Evolutionary conservation across 495 filamentous ascomycete genomes (phyloP), one percentile per base, ranked within the genome.

Genomic region (Bombardia bombarda): DNA sequence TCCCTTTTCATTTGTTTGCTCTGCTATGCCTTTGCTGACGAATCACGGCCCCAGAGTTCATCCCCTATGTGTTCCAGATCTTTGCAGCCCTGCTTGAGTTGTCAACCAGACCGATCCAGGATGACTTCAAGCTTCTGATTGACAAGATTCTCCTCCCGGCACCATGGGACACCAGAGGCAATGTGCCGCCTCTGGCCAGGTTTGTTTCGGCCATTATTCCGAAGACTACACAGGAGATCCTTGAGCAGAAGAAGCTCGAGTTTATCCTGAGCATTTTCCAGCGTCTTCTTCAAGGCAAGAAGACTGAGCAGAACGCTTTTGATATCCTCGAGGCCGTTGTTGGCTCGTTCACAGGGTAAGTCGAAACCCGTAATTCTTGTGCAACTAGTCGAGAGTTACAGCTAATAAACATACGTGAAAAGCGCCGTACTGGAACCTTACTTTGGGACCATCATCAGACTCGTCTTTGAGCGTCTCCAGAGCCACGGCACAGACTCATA

Each of bases 61-160:
- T 84, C 50, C 93, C 92, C 9, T 99, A 95, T 52, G 80, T 97
- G 32, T 95, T 99, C 70, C 93, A 97, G 63, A 77, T 99, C 21
- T 86, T 96, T 43, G 83, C 88, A 3, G 83, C 88, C 16, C 76
- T 97, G 25, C 77, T 97, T 2, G 89, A 95, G 65, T 74, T 82
- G 21, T 86, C 90, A 49, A 71, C 84, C 5, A 82, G 72, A 6
- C 70, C 79, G 12, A 68, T 97, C 13, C 79, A 89, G 0, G 73
- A 78, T 7, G 82, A 82, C 50, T 95, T 90, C 65, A 78, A 86
- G 52, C 70, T 75, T 7, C 66, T 99, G 25, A 74, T 95, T 34
- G 66, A 70, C 2, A 80, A 82, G 13, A 75, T 95, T 40, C 76
- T 97, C 38, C 74, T 74, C 53, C 87, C 86, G 4, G 60, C 72